Percentiles rank a stretch among this genome's conserved stretches.
These are phyloP conservation scores for Xerocomellus amylosporus DNA, from an alignment of 768 basidiomycete species.

Conservation along the genomic window DNA sequence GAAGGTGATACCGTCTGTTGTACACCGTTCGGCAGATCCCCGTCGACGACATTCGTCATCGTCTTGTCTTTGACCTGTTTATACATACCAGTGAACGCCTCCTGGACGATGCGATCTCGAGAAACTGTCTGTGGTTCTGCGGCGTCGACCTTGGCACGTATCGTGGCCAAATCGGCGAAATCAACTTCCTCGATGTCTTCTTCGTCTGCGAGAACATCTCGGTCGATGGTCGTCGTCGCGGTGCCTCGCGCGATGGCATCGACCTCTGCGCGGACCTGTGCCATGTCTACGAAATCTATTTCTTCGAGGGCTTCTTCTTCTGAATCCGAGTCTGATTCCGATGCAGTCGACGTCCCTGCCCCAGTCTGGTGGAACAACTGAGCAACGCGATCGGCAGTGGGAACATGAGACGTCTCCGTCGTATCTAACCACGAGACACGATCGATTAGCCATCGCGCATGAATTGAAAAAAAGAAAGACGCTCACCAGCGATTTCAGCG, in stretches of 20 bases:
- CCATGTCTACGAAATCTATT: slow-evolving; percentile 66
- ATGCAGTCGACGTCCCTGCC: slow-evolving; percentile 10
- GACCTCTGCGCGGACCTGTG: slow-evolving; percentile 42
- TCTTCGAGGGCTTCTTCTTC: slow-evolving; percentile 47
- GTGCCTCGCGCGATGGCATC: slow-evolving; percentile 26
- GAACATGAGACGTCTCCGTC: slow-evolving; percentile 56
- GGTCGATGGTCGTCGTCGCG: background rate
- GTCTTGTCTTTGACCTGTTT: slow-evolving; percentile 10
- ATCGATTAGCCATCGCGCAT: slow-evolving; percentile 1
- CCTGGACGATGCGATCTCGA: slow-evolving; percentile 29
- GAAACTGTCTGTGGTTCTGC: background rate
- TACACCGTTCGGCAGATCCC: no score
- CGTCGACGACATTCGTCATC: slow-evolving; percentile 1
- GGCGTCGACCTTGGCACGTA: slow-evolving; percentile 21
- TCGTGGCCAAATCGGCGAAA: slow-evolving; percentile 42
- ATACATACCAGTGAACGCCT: slow-evolving; percentile 39
- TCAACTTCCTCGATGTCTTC: slow-evolving; percentile 49
- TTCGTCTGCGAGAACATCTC: slow-evolving; percentile 26
- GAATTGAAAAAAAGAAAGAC: background rate
- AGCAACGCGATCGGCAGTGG: slow-evolving; percentile 67
- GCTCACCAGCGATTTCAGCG: slow-evolving; percentile 48
- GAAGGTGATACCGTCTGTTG: background rate
- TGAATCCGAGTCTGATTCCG: slow-evolving; percentile 26
- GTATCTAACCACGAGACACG: background rate
- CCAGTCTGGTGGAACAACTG: slow-evolving; percentile 56